Evolutionary conservation across 2,329 filamentous ascomycete genomes (phyloP).

Genomic region (Madurella fahalii): DNA sequence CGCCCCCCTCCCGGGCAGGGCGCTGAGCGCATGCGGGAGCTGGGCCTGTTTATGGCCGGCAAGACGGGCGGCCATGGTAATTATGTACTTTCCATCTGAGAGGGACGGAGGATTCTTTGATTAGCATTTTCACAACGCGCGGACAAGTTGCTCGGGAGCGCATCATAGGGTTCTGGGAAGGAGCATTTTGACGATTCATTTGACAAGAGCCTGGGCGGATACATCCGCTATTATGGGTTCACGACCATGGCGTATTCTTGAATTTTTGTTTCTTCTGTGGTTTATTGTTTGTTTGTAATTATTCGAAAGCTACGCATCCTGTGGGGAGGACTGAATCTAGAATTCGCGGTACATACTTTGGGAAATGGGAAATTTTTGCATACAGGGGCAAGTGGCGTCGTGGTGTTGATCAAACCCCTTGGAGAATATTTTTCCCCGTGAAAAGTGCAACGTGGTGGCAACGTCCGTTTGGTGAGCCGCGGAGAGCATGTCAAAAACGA

Average conservation of each 20-base stretch:
- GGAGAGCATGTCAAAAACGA: too few species aligned
- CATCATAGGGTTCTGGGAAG: conserved; percentile 15
- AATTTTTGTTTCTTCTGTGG: background rate
- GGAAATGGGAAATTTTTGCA: too few species aligned
- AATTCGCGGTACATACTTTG: background rate
- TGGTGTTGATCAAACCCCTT: too few species aligned
- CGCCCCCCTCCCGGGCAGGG: conserved; percentile 78
- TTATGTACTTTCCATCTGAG: conserved; percentile 70
- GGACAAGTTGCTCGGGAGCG: conserved; percentile 15
- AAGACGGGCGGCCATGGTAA: conserved; percentile 70
- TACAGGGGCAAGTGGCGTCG: too few species aligned
- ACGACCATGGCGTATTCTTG: conserved; percentile 7
- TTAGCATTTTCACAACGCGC: conserved; percentile 22
- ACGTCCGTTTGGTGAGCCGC: too few species aligned
- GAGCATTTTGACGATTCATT: conserved; percentile 20
- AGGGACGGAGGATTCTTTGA: conserved; percentile 20
- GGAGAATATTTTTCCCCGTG: too few species aligned
- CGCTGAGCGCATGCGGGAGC: conserved; percentile 86
- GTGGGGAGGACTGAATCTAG: background rate
- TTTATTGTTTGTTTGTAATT: conserved; percentile 1
- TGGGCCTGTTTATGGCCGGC: conserved; percentile 84
- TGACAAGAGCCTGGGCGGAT: conserved; percentile 8
- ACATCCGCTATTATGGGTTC: conserved; percentile 1
- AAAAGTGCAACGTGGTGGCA: too few species aligned
- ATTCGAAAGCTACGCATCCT: background rate